Conservation (phyloP, 164 flowering plant genomes). For the Protea cynaroides region DNA sequence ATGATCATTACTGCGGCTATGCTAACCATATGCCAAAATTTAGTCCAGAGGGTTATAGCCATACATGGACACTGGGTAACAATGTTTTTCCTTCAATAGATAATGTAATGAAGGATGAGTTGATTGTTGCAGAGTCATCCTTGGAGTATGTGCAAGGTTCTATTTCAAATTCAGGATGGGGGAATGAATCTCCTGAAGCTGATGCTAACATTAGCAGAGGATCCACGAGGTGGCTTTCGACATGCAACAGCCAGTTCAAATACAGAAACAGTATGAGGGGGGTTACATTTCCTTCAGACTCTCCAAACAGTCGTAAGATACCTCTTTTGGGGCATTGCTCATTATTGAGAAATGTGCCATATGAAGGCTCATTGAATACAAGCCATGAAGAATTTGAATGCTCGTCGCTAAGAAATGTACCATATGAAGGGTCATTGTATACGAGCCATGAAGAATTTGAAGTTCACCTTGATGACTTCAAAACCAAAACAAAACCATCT, state of each 20-base stretch:
- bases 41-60: slow-evolving; percentile 10
- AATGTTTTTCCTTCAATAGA: slow-evolving; percentile 14
- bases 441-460: slow-evolving; percentile 19
- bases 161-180: slow-evolving; percentile 18
- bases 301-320: slow-evolving; percentile 13
- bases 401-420: slow-evolving; percentile 24
- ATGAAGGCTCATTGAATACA: slow-evolving; percentile 14
- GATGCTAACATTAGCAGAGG: slow-evolving; percentile 17
- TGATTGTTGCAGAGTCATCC: slow-evolving; percentile 16
- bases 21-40: slow-evolving; percentile 10
- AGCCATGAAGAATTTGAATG: slow-evolving; percentile 22
- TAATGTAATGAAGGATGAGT: slow-evolving; percentile 12
- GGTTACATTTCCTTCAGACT: slow-evolving; percentile 9
- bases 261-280: slow-evolving; percentile 13
- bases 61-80: slow-evolving; percentile 13
- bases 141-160: slow-evolving; percentile 5
- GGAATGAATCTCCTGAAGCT: slow-evolving; percentile 15
- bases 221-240: slow-evolving; percentile 10
- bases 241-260: slow-evolving; percentile 13
- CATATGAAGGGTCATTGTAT: slow-evolving; percentile 16
- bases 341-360: slow-evolving; percentile 17
- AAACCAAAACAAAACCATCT: slow-evolving; percentile 17
- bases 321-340: slow-evolving; percentile 37
- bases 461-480: slow-evolving; percentile 22
- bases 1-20: slow-evolving; percentile 16